These are phyloP conservation scores for Tuctoria greenei DNA, from an alignment of 176 grass and related monocot species.

Conservation along the genomic window DNA sequence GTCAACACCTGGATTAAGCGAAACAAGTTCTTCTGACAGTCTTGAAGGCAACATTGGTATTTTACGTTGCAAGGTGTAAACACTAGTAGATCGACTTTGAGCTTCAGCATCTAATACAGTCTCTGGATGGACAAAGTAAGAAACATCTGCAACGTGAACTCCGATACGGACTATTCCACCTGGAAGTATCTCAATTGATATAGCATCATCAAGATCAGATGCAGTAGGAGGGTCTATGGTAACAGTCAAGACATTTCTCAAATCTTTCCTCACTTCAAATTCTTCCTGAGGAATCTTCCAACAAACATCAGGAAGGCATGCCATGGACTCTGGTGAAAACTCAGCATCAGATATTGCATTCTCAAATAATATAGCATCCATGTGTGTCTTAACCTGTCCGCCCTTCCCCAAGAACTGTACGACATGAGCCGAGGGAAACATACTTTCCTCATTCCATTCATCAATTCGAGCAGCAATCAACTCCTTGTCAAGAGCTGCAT, in stretches of 20 bases:
- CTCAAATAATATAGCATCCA: constrained; percentile 89
- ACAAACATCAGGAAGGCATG: constrained; percentile 57
- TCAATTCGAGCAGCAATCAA: constrained; percentile 77
- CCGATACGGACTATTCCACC: constrained; percentile 71
- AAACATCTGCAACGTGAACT: constrained; percentile 94
- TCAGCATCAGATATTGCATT: constrained; percentile 59
- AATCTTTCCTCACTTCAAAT: constrained; percentile 67
- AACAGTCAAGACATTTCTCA: constrained; percentile 67
- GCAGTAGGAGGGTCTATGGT: constrained; percentile 90
- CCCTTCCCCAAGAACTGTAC: constrained; percentile 67
- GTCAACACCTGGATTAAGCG: constrained; percentile 78
- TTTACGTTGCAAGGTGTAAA: constrained; percentile 71
- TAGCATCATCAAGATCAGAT: constrained; percentile 83
- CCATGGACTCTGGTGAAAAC: constrained; percentile 59
- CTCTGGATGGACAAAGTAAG: constrained; percentile 83
- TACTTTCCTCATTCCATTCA: constrained; percentile 79
- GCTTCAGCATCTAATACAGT: constrained; percentile 86
- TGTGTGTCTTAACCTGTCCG: constrained; percentile 74
- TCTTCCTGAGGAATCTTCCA: constrained; percentile 79
- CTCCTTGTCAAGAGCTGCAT: constrained; percentile 54
- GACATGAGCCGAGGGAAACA: constrained; percentile 59
- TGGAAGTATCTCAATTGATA: constrained; percentile 71
- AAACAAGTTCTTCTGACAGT: constrained; percentile 68
- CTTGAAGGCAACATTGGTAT: constrained; percentile 79
- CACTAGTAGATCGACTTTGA: constrained; percentile 74